Evolutionary conservation across 805 yeast genomes (phyloP).

Genomic region (Zygosaccharomyces kombuchaensis): DNA sequence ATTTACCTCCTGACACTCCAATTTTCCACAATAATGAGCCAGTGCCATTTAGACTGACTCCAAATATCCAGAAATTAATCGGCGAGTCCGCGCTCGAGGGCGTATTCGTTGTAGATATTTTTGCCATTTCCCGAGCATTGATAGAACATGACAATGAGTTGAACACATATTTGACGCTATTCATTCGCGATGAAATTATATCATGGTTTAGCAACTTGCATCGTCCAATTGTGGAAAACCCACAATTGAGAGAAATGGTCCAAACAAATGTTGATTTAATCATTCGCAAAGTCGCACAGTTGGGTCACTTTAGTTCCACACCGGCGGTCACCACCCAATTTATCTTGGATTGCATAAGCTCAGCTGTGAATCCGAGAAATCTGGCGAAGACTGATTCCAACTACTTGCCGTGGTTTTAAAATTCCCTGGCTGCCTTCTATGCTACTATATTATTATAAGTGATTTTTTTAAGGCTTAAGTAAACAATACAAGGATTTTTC

Average conservation of each 20-base stretch:
- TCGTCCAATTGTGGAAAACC: constrained; percentile 75
- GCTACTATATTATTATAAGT: neutral
- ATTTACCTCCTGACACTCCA: constrained; percentile 52
- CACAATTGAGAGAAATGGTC: constrained; percentile 81
- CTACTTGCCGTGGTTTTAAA: constrained; percentile 89
- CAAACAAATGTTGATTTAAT: constrained; percentile 82
- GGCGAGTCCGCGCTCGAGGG: constrained; percentile 96
- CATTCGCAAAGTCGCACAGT: constrained; percentile 68
- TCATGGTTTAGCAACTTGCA: constrained; percentile 92
- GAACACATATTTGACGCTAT: constrained; percentile 85
- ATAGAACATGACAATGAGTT: constrained; percentile 89
- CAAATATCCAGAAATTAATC: constrained; percentile 87
- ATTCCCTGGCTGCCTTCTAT: neutral
- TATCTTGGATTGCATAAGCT: constrained; percentile 82
- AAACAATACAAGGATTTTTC: constrained; percentile 18
- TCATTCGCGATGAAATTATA: constrained; percentile 91
- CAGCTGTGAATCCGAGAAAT: constrained; percentile 92
- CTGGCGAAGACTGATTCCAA: constrained; percentile 85
- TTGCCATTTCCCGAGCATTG: constrained; percentile 81
- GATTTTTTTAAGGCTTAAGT: neutral
- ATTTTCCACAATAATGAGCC: constrained; percentile 86
- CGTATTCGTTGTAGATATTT: constrained; percentile 74
- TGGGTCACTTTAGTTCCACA: constrained; percentile 57
- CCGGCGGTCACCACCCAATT: constrained; percentile 77
- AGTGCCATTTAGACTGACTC: constrained; percentile 94